Percentiles rank a stretch among this genome's conserved stretches.
Conservation (phyloP, 352 stramenopile species). For the Thalassiosira delicatula region DNA sequence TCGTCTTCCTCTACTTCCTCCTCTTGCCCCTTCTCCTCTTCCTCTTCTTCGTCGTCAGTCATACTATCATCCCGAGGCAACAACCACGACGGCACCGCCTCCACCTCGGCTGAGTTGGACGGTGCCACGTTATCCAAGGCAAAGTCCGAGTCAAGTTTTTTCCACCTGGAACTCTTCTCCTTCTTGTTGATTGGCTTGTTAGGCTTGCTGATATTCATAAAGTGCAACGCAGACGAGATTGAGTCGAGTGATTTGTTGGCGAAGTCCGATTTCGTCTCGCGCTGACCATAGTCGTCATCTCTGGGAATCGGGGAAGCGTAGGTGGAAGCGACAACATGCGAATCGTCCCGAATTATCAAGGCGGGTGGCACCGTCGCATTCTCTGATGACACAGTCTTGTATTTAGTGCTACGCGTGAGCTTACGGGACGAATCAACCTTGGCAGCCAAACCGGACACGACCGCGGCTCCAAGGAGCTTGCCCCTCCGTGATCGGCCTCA, state of each 20-base stretch:
- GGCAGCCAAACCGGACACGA: conserved; percentile 17
- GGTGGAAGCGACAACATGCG: too few relatives aligned
- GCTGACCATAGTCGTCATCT: conserved; percentile 9
- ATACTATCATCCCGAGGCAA: conserved; percentile 10
- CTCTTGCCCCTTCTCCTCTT: neutral
- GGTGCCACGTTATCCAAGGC: conserved; percentile 38
- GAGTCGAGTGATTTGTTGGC: conserved; percentile 20
- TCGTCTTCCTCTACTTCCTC: neutral
- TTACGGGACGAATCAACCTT: conserved; percentile 11
- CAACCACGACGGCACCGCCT: conserved; percentile 29
- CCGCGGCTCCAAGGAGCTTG: conserved; percentile 30
- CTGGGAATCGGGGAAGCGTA: too few relatives aligned
- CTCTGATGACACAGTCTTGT: conserved; percentile 11
- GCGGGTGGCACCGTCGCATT: too few relatives aligned
- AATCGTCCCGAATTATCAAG: too few relatives aligned
- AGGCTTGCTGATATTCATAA: conserved; percentile 34
- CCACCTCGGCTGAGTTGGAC: conserved; percentile 19
- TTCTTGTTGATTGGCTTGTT: conserved; percentile 16
- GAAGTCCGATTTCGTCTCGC: conserved; percentile 35
- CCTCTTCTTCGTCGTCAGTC: conserved; percentile 16
- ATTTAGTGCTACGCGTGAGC: conserved; percentile 1
- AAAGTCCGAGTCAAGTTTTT: conserved; percentile 49
- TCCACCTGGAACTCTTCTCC: too few relatives aligned
- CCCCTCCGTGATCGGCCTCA: conserved; percentile 24
- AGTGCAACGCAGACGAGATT: conserved; percentile 39